Evolutionary conservation across 148 eudicot species (phyloP).

Genomic region (Selenicereus undatus): DNA sequence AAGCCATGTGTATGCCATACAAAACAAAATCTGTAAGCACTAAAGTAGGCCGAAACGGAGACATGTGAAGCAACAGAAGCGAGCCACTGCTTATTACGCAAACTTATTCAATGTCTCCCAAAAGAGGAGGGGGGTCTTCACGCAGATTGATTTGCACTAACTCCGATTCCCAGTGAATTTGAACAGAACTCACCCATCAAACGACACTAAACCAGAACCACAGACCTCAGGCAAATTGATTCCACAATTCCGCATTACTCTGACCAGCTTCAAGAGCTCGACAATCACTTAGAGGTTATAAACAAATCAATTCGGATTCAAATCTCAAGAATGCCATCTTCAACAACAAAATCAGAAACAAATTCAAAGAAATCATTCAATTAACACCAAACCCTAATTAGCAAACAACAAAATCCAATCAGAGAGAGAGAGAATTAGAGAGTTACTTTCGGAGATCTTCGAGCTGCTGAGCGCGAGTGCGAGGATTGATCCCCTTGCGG

Average conservation of each 20-base stretch:
- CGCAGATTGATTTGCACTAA: neutral
- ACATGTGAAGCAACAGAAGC: neutral
- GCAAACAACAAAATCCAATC: conserved; percentile 6
- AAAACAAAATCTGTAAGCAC: no score
- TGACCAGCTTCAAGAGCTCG: neutral
- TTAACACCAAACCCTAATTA: neutral
- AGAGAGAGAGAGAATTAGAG: neutral
- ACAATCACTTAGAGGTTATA: neutral
- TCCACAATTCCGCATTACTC: neutral
- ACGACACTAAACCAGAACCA: neutral
- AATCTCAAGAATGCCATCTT: neutral
- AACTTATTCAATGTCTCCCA: neutral
- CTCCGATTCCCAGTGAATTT: neutral
- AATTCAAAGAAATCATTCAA: neutral
- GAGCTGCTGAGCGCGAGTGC: conserved; percentile 85
- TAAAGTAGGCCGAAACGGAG: neutral
- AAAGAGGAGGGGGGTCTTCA: neutral
- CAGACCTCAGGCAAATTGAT: neutral
- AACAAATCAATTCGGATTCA: neutral
- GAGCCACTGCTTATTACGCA: neutral
- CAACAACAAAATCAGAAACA: neutral
- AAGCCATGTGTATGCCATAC: neutral
- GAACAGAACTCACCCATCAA: neutral
- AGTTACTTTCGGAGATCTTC: conserved; percentile 64
- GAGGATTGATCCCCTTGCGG: conserved; percentile 92